These are phyloP conservation scores for Aspergillus caelatus DNA, from an alignment of 2,329 filamentous ascomycete species.

Conservation along the genomic window DNA sequence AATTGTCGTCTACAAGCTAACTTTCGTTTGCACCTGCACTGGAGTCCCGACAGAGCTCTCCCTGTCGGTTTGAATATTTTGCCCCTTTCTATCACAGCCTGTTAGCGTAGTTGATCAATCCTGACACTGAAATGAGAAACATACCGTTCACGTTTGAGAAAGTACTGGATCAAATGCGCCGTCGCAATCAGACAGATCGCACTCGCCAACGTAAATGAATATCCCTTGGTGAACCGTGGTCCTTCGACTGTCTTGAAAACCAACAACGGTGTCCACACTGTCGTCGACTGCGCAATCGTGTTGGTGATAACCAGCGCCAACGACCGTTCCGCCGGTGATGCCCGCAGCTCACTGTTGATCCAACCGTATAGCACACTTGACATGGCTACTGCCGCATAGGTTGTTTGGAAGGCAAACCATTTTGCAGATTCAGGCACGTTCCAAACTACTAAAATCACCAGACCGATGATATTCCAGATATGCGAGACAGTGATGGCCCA, in stretches of 20 bases:
- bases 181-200: slow-evolving; percentile 40
- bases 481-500: slow-evolving; percentile 59
- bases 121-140: too few species aligned
- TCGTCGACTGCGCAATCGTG: slow-evolving; percentile 57
- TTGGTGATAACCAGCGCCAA: slow-evolving; percentile 58
- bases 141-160: too few species aligned
- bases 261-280: slow-evolving; percentile 59
- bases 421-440: slow-evolving; percentile 57
- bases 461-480: slow-evolving; percentile 55
- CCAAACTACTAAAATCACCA: slow-evolving; percentile 60
- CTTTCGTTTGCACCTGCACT: too few species aligned
- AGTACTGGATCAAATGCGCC: slow-evolving; percentile 19
- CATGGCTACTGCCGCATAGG: slow-evolving; percentile 54
- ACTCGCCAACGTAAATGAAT: slow-evolving; percentile 45
- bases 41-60: too few species aligned
- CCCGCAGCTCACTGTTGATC: slow-evolving; percentile 55
- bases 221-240: slow-evolving; percentile 48
- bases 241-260: slow-evolving; percentile 53
- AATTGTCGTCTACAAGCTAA: too few species aligned
- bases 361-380: slow-evolving; percentile 60
- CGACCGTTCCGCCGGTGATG: slow-evolving; percentile 46
- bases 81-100: too few species aligned
- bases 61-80: too few species aligned
- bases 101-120: too few species aligned
- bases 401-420: slow-evolving; percentile 58